phyloP scores from a whole-genome alignment of 2,329 filamentous ascomycete species.

The Chrysoporthe deuterocubensis region DNA sequence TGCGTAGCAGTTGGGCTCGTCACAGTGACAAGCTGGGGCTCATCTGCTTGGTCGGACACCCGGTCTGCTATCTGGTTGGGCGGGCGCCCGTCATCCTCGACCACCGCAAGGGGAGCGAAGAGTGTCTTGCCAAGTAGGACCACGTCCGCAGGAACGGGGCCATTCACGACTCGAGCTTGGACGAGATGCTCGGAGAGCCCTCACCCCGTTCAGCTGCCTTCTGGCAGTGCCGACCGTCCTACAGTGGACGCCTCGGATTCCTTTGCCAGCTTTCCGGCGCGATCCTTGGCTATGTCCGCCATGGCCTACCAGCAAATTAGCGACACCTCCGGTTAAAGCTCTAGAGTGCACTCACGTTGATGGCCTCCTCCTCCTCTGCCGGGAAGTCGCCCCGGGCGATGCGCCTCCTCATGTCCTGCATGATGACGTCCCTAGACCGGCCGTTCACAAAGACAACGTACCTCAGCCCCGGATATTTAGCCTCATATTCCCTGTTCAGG shows the following conservation, averaged over 20 bases:
- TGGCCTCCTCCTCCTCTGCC: slow-evolving; percentile 72
- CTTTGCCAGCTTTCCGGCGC: slow-evolving; percentile 66
- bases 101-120: not conserved
- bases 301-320: slow-evolving; percentile 65
- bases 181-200: not conserved
- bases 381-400: slow-evolving; percentile 70
- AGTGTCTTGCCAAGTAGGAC: not conserved
- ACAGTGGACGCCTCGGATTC: slow-evolving; percentile 25
- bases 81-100: not conserved
- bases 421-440: slow-evolving; percentile 71
- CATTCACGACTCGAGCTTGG: not conserved
- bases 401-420: slow-evolving; percentile 78
- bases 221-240: slow-evolving; percentile 23
- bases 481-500: slow-evolving; percentile 80
- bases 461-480: slow-evolving; percentile 76
- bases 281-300: slow-evolving; percentile 86
- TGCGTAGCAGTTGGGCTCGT: not conserved
- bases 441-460: slow-evolving; percentile 96
- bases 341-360: slow-evolving; percentile 61
- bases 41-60: not conserved
- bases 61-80: not conserved
- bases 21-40: not conserved
- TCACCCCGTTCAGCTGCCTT: slow-evolving; percentile 9
- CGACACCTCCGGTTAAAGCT: not conserved
- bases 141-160: not conserved